Conservation (phyloP, 2,329 filamentous ascomycete species). For the Chrysoporthe deuterocubensis region DNA sequence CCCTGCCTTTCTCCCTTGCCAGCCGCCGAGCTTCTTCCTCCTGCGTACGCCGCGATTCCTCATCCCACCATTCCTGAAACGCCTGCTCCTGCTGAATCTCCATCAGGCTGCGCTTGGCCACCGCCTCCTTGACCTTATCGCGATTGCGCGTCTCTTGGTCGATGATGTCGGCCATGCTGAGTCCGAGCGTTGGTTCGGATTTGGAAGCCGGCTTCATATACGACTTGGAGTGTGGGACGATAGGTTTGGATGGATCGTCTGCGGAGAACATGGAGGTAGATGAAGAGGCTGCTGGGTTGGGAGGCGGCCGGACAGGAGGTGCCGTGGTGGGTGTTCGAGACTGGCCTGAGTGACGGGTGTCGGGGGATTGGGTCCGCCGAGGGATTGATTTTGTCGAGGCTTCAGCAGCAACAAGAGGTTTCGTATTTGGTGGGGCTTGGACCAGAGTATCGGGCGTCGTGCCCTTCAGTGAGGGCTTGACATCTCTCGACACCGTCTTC, state of each 20-base stretch:
- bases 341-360: conserved; percentile 67
- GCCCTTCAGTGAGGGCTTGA: conserved; percentile 56
- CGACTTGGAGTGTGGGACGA: conserved; percentile 64
- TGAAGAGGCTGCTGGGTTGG: conserved; percentile 20
- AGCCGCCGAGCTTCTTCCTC: conserved; percentile 59
- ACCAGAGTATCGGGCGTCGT: conserved; percentile 44
- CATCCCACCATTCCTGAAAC: conserved; percentile 96
- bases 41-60: conserved; percentile 74
- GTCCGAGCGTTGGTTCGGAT: conserved; percentile 65
- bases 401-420: conserved; percentile 50
- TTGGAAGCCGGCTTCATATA: conserved; percentile 63
- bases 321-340: conserved; percentile 40
- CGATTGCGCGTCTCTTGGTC: conserved; percentile 86
- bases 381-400: conserved; percentile 44
- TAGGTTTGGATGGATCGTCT: conserved; percentile 42
- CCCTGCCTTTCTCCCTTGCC: conserved; percentile 48
- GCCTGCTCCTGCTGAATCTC: conserved; percentile 97
- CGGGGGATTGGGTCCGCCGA: conserved; percentile 61
- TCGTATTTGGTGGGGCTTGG: conserved; percentile 40
- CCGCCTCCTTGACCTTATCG: conserved; percentile 78
- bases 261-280: conserved; percentile 32
- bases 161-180: conserved; percentile 87
- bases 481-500: conserved; percentile 60
- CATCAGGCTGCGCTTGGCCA: conserved; percentile 84
- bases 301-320: conserved; percentile 25